Evolutionary conservation across 495 filamentous ascomycete species (phyloP).

Genomic region (Symbiotaphrina buchneri): DNA sequence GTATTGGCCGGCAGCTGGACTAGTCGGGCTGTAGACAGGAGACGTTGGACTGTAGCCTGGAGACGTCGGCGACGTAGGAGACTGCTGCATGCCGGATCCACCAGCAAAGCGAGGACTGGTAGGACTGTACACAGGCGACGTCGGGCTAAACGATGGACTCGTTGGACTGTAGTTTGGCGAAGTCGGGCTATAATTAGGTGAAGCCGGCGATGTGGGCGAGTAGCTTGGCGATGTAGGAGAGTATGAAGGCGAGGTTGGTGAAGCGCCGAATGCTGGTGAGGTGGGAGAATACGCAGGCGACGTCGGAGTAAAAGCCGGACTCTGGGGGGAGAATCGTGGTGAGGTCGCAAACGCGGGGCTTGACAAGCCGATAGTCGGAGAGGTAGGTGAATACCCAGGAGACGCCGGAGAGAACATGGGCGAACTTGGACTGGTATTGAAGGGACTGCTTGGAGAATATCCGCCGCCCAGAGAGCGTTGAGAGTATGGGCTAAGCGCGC

Average conservation of each 20-base stretch:
- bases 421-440: constrained; percentile 56
- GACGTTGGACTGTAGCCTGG: constrained; percentile 39
- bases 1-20: constrained; percentile 46
- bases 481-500: constrained; percentile 45
- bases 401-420: constrained; percentile 58
- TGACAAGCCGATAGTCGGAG: constrained; percentile 12
- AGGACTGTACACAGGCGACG: constrained; percentile 32
- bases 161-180: constrained; percentile 39
- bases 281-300: constrained; percentile 20
- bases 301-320: constrained; percentile 19
- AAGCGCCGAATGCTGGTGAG: constrained; percentile 44
- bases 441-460: constrained; percentile 59
- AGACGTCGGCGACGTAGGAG: constrained; percentile 21
- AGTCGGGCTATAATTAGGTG: constrained; percentile 36
- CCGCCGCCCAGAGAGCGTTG: constrained; percentile 33
- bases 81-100: constrained; percentile 8
- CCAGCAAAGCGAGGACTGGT: constrained; percentile 11
- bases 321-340: constrained; percentile 13
- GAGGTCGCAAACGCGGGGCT: constrained; percentile 14
- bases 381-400: constrained; percentile 63
- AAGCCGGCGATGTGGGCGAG: constrained; percentile 61
- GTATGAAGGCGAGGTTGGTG: constrained; percentile 49
- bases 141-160: constrained; percentile 32
- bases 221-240: constrained; percentile 18
- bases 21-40: constrained; percentile 53